A percentile compares a stretch with the other conserved stretches of the same genome.
Evolutionary conservation across 331 rosid species (phyloP).

Genomic region (Saraca asoca): DNA sequence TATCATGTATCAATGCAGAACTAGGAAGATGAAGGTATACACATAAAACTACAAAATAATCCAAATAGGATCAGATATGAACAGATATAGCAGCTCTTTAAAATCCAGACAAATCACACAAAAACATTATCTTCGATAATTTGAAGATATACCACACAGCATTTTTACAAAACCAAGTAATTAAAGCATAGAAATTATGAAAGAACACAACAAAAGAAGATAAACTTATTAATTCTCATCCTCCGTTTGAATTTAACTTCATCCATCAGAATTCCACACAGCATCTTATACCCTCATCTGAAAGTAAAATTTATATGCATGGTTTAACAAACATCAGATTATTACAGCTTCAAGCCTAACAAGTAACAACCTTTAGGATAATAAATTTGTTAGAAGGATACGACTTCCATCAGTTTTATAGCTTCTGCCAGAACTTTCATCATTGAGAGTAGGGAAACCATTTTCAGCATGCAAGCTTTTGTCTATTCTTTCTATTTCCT

Average conservation of each 20-base stretch:
- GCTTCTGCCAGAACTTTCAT: constrained; percentile 35
- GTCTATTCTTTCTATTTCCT: constrained; percentile 36
- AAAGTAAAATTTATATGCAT: neutral
- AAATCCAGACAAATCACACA: neutral
- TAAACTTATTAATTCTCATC: neutral
- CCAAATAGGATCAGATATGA: neutral
- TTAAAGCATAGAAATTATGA: constrained; percentile 8
- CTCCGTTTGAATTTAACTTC: neutral
- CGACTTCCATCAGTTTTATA: constrained; percentile 44
- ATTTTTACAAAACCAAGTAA: constrained; percentile 1
- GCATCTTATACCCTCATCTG: neutral
- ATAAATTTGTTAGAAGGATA: constrained; percentile 48
- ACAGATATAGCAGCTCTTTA: neutral
- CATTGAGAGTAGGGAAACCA: constrained; percentile 39
- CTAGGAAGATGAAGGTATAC: constrained; percentile 7
- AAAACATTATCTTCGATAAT: too few species aligned
- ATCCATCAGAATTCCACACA: neutral
- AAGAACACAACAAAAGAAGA: constrained; percentile 1
- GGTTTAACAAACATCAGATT: neutral
- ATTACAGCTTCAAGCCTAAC: constrained; percentile 5
- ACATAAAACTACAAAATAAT: neutral
- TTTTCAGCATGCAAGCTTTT: constrained; percentile 34
- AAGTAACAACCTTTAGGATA: constrained; percentile 17
- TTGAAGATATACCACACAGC: constrained; percentile 3
- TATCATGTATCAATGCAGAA: neutral